Conservation (phyloP, 2,329 filamentous ascomycete species). For the Cytospora paraplurivora region DNA sequence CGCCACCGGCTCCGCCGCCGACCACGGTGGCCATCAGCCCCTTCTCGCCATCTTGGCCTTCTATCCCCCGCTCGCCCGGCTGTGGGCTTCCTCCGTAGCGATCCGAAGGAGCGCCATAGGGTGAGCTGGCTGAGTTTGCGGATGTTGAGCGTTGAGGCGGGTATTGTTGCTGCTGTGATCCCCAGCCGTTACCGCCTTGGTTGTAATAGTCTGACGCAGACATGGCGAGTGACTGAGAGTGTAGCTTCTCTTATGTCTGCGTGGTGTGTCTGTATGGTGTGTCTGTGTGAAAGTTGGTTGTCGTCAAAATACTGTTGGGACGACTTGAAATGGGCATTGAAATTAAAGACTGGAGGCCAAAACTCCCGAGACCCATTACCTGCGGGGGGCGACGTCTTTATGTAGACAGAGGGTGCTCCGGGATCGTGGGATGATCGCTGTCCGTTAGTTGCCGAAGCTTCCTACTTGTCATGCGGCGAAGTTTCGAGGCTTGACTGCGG, state of each 20-base stretch:
- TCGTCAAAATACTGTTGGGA: background rate
- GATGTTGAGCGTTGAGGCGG: conserved; percentile 28
- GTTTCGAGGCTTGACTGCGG: conserved; percentile 8
- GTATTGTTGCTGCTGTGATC: conserved; percentile 30
- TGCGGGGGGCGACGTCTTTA: background rate
- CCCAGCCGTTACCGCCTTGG: conserved; percentile 22
- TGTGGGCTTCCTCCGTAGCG: conserved; percentile 4
- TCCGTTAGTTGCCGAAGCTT: background rate
- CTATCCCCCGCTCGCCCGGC: conserved; percentile 18
- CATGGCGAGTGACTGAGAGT: conserved; percentile 25
- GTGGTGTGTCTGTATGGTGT: background rate
- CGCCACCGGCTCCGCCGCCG: conserved; percentile 56
- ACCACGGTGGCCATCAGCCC: conserved; percentile 57
- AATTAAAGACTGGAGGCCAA: background rate
- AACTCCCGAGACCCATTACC: background rate
- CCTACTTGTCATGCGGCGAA: conserved; percentile 4
- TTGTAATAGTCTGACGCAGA: conserved; percentile 34
- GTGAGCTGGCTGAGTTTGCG: conserved; percentile 21
- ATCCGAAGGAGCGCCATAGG: conserved; percentile 12
- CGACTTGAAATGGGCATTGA: background rate
- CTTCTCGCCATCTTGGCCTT: conserved; percentile 48
- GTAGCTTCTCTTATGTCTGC: background rate
- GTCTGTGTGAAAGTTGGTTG: background rate
- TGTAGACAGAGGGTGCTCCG: background rate
- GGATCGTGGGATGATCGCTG: background rate